These are phyloP conservation scores for Penicillium sp. DNA, from an alignment of 2,329 filamentous ascomycete species.

Conservation along the genomic window DNA sequence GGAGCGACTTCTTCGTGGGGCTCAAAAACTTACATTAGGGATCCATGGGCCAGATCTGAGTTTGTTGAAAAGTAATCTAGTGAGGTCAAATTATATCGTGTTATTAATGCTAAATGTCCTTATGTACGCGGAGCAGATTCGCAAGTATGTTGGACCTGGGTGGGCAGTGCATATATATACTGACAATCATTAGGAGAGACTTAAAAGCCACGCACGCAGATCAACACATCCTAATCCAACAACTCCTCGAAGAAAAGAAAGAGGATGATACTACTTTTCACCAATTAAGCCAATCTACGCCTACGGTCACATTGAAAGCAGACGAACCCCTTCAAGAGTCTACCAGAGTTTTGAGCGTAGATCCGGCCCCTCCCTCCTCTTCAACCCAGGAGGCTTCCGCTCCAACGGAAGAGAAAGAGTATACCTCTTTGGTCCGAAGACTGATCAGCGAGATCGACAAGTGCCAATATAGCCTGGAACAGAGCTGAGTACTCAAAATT, in stretches of 20 bases:
- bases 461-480: background rate
- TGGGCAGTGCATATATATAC: background rate
- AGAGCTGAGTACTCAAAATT: background rate
- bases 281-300: background rate
- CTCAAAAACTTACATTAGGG: constrained; percentile 17
- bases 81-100: constrained; percentile 30
- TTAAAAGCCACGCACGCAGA: background rate
- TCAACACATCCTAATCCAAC: background rate
- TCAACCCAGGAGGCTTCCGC: too few species aligned
- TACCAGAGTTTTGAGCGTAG: background rate
- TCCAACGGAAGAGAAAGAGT: background rate
- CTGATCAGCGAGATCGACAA: background rate
- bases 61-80: constrained; percentile 29
- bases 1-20: background rate
- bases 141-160: background rate
- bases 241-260: background rate
- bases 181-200: background rate
- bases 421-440: background rate
- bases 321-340: background rate
- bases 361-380: background rate
- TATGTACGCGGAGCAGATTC: constrained; percentile 29
- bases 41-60: constrained; percentile 25
- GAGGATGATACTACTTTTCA: background rate
- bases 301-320: background rate
- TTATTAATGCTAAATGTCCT: constrained; percentile 24